These are phyloP conservation scores for Trichocladium antarcticum DNA, from an alignment of 495 filamentous ascomycete genomes.

Conservation along the genomic window DNA sequence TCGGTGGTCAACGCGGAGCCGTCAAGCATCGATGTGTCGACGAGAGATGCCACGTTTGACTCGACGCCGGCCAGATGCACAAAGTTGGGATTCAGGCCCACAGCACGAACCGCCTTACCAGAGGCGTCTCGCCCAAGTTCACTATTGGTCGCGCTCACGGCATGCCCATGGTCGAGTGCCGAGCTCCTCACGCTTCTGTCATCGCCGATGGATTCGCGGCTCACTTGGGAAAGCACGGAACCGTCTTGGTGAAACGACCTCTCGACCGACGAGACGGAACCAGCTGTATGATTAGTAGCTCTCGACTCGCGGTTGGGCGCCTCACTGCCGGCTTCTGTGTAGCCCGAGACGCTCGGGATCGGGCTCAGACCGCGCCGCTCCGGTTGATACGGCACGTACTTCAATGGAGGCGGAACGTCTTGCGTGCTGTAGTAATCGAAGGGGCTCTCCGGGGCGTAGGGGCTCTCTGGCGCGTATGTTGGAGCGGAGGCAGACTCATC, in stretches of 20 bases:
- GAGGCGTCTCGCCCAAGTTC: constrained; percentile 50
- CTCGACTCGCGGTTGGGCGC: constrained; percentile 38
- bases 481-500: constrained; percentile 30
- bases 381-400: constrained; percentile 46
- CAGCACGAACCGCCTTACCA: constrained; percentile 55
- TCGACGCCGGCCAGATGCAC: constrained; percentile 65
- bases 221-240: constrained; percentile 25
- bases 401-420: constrained; percentile 44
- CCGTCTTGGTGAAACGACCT: constrained; percentile 28
- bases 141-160: constrained; percentile 59
- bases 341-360: constrained; percentile 79
- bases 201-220: constrained; percentile 33
- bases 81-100: constrained; percentile 63
- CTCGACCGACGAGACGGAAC: constrained; percentile 33
- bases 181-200: constrained; percentile 32
- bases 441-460: constrained; percentile 32
- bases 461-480: neutral
- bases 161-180: constrained; percentile 45
- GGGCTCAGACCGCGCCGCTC: constrained; percentile 63
- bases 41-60: constrained; percentile 77
- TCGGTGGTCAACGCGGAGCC: constrained; percentile 55
- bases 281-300: constrained; percentile 35
- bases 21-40: constrained; percentile 73
- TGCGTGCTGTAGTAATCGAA: constrained; percentile 44
- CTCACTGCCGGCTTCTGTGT: constrained; percentile 44